Conservation (phyloP, 768 basidiomycete genomes). For the Lactifluus echinatus region DNA sequence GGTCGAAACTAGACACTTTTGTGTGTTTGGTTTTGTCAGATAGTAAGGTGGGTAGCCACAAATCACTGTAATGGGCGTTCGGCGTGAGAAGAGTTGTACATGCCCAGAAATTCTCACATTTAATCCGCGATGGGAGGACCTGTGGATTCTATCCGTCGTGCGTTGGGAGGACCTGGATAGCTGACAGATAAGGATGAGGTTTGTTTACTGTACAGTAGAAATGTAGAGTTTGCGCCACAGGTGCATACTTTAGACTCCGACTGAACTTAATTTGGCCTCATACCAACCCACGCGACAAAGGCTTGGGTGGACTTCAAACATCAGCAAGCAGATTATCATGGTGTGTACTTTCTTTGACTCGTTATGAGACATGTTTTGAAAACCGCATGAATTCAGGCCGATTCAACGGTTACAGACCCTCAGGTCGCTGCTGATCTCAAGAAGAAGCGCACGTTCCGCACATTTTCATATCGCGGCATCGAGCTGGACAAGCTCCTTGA, state of each 20-base stretch:
- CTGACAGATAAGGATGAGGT: neutral
- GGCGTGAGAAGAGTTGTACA: slow-evolving; percentile 6
- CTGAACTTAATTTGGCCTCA: slow-evolving; percentile 18
- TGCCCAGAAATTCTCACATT: slow-evolving; percentile 38
- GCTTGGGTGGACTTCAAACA: slow-evolving; percentile 1
- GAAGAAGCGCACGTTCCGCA: slow-evolving; percentile 98
- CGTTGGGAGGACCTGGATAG: neutral
- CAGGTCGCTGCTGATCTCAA: slow-evolving; percentile 92
- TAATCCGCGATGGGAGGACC: slow-evolving; percentile 90
- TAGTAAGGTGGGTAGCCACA: slow-evolving; percentile 70
- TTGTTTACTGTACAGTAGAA: slow-evolving; percentile 52
- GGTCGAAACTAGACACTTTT: slow-evolving; percentile 35
- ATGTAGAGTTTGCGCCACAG: slow-evolving; percentile 35
- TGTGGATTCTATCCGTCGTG: slow-evolving; percentile 83
- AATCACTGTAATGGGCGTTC: slow-evolving; percentile 52
- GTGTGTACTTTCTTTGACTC: slow-evolving; percentile 3
- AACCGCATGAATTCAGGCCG: slow-evolving; percentile 46
- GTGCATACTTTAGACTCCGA: slow-evolving; percentile 23
- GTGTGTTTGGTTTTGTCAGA: slow-evolving; percentile 26
- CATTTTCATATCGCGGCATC: slow-evolving; percentile 96
- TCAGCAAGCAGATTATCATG: slow-evolving; percentile 17
- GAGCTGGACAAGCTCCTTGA: slow-evolving; percentile 98
- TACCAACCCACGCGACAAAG: slow-evolving; percentile 10
- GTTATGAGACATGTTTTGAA: neutral
- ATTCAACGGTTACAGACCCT: slow-evolving; percentile 81